Evolutionary conservation across 148 eudicot genomes (phyloP), one percentile per base, ranked within the genome.

Genomic region (Hydrangea macrophylla): DNA sequence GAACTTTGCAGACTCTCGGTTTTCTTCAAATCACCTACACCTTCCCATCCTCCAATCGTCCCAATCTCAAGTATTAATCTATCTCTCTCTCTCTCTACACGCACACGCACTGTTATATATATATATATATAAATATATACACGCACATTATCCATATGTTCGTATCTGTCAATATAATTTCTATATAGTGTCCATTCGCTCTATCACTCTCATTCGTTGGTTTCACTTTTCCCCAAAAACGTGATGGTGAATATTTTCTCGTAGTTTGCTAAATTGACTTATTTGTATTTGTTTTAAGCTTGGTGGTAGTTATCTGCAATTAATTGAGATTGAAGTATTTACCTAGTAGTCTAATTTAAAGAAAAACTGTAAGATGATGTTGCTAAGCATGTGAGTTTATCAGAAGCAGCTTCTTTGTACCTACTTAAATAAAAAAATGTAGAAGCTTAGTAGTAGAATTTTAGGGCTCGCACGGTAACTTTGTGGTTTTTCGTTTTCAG

Each of bases 1-100:
- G 80, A 79, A 45, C 79, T 83, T 11, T 84, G 88, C 68, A 76
- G 91, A 25, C 68, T 89, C 7, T 84, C 96, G 5, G 83, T 86
- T 9, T 27, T 75, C 40, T 20, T 89, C 33, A 76, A 75, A 77
- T 78, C 53, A 3, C 55, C 73, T 36, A 70, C 74, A 33, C 33
- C 24, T 7, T 32, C 79, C 50, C 53, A 62, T 75, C 70, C 73
- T 42, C 65, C 74, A 9, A 23, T 74, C 26, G 63, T 83, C 62
- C 83, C 64, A 45, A 73, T 89, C 13, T 89, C 96, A 67, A 83
- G 96, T 78, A 79, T 5, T 9, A 2, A 45, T 23, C 71, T 32
- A 56, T 76, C 57, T 64, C 55, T 45, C 23, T 61, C 6, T 18
- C 22, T 40, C 33, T 68, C 53, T 23, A 25, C 12, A 37, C 44